Conservation (phyloP, 331 rosid genomes). For the Malus hybrid region DNA sequence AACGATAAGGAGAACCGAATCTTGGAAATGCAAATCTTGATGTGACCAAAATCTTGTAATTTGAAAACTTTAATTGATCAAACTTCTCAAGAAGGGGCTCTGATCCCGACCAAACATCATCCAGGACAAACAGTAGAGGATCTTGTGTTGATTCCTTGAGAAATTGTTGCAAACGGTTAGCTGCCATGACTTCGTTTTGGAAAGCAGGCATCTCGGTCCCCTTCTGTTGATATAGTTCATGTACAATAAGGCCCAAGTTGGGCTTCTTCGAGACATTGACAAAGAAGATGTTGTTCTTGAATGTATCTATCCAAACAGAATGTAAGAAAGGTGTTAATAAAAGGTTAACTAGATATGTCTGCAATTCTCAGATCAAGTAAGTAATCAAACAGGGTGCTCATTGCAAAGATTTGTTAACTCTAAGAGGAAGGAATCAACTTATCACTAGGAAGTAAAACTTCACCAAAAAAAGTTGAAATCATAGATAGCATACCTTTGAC, state of each 20-base stretch:
- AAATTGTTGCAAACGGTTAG: slow-evolving; percentile 16
- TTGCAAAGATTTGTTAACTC: too few relatives aligned
- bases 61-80: slow-evolving; percentile 6
- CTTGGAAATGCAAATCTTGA: slow-evolving; percentile 42
- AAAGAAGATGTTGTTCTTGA: slow-evolving; percentile 32
- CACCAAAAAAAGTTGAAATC: too few relatives aligned
- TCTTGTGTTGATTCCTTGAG: slow-evolving; percentile 10
- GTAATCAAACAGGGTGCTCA: too few relatives aligned
- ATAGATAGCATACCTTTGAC: too few relatives aligned
- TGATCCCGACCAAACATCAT: slow-evolving; percentile 54
- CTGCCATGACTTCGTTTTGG: slow-evolving; percentile 26
- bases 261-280: too few relatives aligned
- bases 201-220: slow-evolving; percentile 17
- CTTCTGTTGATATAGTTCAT: slow-evolving; percentile 22
- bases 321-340: background rate
- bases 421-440: too few relatives aligned
- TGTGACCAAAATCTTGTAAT: slow-evolving; percentile 55
- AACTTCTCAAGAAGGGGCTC: slow-evolving; percentile 37
- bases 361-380: too few relatives aligned
- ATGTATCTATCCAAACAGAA: slow-evolving; percentile 35
- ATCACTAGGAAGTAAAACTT: too few relatives aligned
- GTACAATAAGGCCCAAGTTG: background rate
- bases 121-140: slow-evolving; percentile 47
- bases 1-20: slow-evolving; percentile 16
- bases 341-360: too few relatives aligned